Evolutionary conservation across 78 protist species (phyloP).

Genomic region (Monosiga brevicollis): DNA sequence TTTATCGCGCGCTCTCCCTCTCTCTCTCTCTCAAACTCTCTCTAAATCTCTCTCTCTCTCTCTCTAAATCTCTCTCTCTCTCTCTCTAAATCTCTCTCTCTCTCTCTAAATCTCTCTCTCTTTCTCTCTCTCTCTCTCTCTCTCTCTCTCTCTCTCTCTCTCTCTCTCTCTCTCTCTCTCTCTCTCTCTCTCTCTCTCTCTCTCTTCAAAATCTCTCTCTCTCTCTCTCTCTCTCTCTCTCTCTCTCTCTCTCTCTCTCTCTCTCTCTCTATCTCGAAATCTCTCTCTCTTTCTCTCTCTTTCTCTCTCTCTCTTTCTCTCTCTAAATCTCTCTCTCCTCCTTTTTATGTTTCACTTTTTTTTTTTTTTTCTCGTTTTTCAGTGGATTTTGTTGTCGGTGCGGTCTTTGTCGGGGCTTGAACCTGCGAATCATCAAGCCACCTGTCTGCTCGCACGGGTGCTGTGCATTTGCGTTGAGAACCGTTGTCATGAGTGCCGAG

Average conservation of each 20-base stretch:
- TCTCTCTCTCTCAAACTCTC: too few relatives aligned
- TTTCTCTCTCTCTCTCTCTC: constrained; percentile 16
- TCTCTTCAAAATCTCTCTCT: too few relatives aligned
- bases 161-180: constrained; percentile 10
- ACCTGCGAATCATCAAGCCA: neutral
- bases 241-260: constrained; percentile 21
- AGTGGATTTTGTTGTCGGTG: too few relatives aligned
- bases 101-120: neutral
- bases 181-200: constrained; percentile 19
- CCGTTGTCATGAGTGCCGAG: neutral
- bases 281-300: constrained; percentile 25
- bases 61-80: too few relatives aligned
- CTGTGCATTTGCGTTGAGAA: neutral
- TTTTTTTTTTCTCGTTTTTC: neutral
- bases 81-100: too few relatives aligned
- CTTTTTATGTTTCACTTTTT: constrained; percentile 1
- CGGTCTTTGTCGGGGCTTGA: too few relatives aligned
- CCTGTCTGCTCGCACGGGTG: neutral
- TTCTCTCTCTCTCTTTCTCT: constrained; percentile 11
- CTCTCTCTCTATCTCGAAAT: constrained; percentile 13
- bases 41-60: too few relatives aligned
- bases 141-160: constrained; percentile 2
- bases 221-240: constrained; percentile 11
- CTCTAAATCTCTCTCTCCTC: neutral
- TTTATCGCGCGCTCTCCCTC: too few relatives aligned